A percentile compares a stretch with the other conserved stretches of the same genome.
These are phyloP conservation scores for Chlamydomonas sp. DNA, from an alignment of 139 green algal species.

Conservation along the genomic window DNA sequence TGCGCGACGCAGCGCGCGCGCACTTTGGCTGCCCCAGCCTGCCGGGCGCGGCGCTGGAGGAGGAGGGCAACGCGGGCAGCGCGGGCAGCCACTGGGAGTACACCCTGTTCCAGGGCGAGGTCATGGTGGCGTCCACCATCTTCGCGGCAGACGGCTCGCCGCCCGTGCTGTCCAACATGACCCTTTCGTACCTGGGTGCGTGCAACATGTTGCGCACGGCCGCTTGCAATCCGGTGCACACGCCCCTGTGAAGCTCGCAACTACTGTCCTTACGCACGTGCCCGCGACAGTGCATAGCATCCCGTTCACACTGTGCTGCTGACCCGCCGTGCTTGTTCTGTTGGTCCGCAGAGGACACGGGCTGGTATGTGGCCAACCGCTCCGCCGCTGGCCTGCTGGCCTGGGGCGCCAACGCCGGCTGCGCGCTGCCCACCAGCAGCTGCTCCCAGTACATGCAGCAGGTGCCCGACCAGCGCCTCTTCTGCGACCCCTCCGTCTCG, in stretches of 20 bases:
- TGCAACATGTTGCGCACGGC: no score
- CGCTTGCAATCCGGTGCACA: no score
- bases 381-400: constrained; percentile 46
- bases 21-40: constrained; percentile 71
- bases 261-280: no score
- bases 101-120: constrained; percentile 60
- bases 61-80: constrained; percentile 67
- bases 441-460: constrained; percentile 7
- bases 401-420: constrained; percentile 47
- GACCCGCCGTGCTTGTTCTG: neutral
- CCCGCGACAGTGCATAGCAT: constrained; percentile 38
- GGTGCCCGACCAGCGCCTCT: constrained; percentile 15
- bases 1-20: constrained; percentile 43
- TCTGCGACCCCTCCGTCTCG: constrained; percentile 11
- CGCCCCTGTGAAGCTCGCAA: no score
- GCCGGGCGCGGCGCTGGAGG: constrained; percentile 68
- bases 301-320: constrained; percentile 27
- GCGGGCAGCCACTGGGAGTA: constrained; percentile 75
- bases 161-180: constrained; percentile 57
- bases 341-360: neutral
- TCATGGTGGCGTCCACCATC: constrained; percentile 67
- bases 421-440: constrained; percentile 23
- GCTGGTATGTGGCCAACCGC: constrained; percentile 32
- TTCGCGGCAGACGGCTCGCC: constrained; percentile 46
- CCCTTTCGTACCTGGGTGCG: constrained; percentile 55